phyloP scores from a whole-genome alignment of 2,329 filamentous ascomycete species.

The Cladosporium sp. region DNA sequence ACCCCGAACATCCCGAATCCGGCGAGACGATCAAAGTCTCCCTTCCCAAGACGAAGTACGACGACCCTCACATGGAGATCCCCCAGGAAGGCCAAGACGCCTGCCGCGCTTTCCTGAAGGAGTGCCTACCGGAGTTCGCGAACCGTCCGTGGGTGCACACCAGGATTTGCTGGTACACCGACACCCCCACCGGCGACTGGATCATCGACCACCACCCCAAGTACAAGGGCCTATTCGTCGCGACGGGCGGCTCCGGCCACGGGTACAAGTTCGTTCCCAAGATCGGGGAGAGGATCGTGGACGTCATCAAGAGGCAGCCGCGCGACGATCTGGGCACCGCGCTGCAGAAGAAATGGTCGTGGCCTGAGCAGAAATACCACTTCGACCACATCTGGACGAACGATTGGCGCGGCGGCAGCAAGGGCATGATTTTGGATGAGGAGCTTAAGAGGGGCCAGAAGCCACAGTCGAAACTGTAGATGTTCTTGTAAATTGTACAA shows the following conservation, averaged over 20 bases:
- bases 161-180: slow-evolving; percentile 49
- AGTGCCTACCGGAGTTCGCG: neutral
- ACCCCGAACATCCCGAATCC: slow-evolving; percentile 28
- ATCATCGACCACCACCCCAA: slow-evolving; percentile 45
- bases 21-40: slow-evolving; percentile 16
- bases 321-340: slow-evolving; percentile 37
- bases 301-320: slow-evolving; percentile 44
- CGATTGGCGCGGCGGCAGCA: slow-evolving; percentile 36
- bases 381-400: slow-evolving; percentile 34
- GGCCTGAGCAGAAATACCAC: slow-evolving; percentile 37
- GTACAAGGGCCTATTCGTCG: slow-evolving; percentile 47
- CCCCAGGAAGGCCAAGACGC: slow-evolving; percentile 18
- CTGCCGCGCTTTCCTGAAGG: neutral
- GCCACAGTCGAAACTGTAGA: slow-evolving; percentile 5
- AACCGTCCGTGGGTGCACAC: slow-evolving; percentile 37
- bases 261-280: slow-evolving; percentile 60
- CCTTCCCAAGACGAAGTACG: slow-evolving; percentile 41
- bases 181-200: slow-evolving; percentile 49
- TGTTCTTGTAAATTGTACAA: too few species aligned
- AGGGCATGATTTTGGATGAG: slow-evolving; percentile 33
- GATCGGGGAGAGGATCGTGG: slow-evolving; percentile 52
- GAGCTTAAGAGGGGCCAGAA: slow-evolving; percentile 29
- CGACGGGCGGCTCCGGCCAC: slow-evolving; percentile 55
- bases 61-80: slow-evolving; percentile 27
- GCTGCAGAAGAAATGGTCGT: slow-evolving; percentile 61